Evolutionary conservation across 2,329 filamentous ascomycete species (phyloP).

Genomic region (Fusarium austroafricanum): DNA sequence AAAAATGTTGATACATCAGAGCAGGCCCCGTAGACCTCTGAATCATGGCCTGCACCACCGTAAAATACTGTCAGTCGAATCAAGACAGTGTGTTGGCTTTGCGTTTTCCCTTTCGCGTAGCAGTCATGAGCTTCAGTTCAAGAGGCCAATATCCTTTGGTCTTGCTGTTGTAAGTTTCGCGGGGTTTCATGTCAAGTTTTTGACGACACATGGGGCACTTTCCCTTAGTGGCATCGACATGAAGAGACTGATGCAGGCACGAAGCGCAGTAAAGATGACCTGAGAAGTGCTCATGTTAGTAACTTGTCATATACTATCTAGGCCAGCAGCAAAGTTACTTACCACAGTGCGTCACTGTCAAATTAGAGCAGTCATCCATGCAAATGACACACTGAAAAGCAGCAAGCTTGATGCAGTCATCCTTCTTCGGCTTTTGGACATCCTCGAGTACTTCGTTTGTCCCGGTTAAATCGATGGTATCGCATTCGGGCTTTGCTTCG

Average conservation of each 20-base stretch:
- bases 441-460: slow-evolving; percentile 58
- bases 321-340: slow-evolving; percentile 48
- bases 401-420: slow-evolving; percentile 64
- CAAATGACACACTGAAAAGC: slow-evolving; percentile 75
- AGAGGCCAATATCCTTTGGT: slow-evolving; percentile 68
- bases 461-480: slow-evolving; percentile 54
- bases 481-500: slow-evolving; percentile 39
- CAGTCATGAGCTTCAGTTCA: slow-evolving; percentile 72
- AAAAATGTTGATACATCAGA: neutral
- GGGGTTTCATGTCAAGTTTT: slow-evolving; percentile 63
- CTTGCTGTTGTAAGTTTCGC: slow-evolving; percentile 55
- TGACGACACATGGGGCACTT: slow-evolving; percentile 74
- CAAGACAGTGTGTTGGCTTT: slow-evolving; percentile 49
- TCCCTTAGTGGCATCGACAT: slow-evolving; percentile 66
- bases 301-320: neutral
- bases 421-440: slow-evolving; percentile 58
- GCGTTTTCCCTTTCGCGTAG: slow-evolving; percentile 62
- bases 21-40: neutral
- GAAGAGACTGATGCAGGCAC: slow-evolving; percentile 70
- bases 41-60: too few species aligned
- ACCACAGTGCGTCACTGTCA: slow-evolving; percentile 76
- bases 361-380: slow-evolving; percentile 68
- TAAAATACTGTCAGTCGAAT: slow-evolving; percentile 23
- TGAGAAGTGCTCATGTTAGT: slow-evolving; percentile 48
- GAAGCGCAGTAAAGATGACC: slow-evolving; percentile 74